Percentiles rank a stretch among this genome's conserved stretches.
phyloP scores from a whole-genome alignment of 139 green algal species.

The Chlamydomonas sphaeroides region DNA sequence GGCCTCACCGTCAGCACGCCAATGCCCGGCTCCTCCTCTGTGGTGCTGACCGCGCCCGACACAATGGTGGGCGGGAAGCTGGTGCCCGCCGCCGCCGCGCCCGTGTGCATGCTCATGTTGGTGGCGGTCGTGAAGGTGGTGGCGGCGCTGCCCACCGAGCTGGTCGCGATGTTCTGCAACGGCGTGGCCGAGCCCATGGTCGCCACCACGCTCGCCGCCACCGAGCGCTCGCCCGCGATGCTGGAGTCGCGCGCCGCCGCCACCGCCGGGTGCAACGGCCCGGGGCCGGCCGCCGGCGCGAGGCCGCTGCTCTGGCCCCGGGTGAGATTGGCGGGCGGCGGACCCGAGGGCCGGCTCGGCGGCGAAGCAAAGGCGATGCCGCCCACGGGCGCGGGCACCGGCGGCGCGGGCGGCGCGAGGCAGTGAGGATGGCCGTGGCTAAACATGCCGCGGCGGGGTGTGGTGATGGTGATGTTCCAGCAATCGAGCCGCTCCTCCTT shows the following conservation, averaged over 20 bases:
- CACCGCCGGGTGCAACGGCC: neutral
- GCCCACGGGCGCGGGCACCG: neutral
- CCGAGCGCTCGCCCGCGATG: neutral
- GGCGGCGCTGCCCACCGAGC: conserved; percentile 13
- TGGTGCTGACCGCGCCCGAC: conserved; percentile 19
- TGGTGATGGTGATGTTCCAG: conserved; percentile 53
- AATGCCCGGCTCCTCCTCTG: conserved; percentile 13
- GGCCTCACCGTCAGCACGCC: neutral
- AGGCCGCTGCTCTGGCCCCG: conserved; percentile 20
- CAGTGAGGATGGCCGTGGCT: conserved; percentile 30
- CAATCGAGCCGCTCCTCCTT: conserved; percentile 51
- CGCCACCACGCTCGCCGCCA: conserved; percentile 2
- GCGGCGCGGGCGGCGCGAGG: neutral
- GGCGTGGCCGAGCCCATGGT: conserved; percentile 23
- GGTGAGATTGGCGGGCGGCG: neutral
- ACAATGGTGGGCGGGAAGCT: conserved; percentile 30
- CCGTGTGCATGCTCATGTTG: conserved; percentile 35
- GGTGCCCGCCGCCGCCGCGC: conserved; percentile 16
- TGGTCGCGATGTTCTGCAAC: conserved; percentile 34
- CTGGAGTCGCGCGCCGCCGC: neutral
- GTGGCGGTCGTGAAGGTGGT: conserved; percentile 39
- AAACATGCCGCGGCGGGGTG: conserved; percentile 40
- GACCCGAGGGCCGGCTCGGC: neutral
- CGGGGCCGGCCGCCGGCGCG: neutral
- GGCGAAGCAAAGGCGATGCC: neutral